A percentile compares a stretch with the other conserved stretches of the same genome.
These are phyloP conservation scores for Echeveria elegans DNA, from an alignment of 164 flowering plant genomes.

Conservation along the genomic window DNA sequence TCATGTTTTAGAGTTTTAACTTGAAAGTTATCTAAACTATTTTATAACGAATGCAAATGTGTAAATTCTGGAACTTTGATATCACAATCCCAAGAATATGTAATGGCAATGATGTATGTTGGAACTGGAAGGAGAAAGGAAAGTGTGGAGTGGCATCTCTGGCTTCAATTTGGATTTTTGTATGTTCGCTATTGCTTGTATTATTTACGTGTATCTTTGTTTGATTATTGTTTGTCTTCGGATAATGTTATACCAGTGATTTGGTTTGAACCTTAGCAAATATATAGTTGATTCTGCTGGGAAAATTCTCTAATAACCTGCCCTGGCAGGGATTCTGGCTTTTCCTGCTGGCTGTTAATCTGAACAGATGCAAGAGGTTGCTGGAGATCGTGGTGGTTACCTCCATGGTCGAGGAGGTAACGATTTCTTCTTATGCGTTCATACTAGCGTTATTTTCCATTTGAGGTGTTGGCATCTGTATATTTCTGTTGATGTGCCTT, in stretches of 20 bases:
- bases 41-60: no score
- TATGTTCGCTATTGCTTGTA: no score
- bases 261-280: neutral
- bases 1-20: no score
- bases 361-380: constrained; percentile 98
- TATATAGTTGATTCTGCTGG: neutral
- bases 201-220: no score
- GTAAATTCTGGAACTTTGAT: no score
- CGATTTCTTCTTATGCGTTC: constrained; percentile 9
- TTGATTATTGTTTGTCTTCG: no score
- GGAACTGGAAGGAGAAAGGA: neutral
- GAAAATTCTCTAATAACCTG: constrained; percentile 97
- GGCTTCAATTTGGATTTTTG: no score
- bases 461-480: neutral
- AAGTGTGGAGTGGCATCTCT: no score
- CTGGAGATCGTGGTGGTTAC: constrained; percentile 98
- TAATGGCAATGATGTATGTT: no score
- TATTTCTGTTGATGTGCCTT: neutral
- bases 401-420: constrained; percentile 98
- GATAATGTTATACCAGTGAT: no score
- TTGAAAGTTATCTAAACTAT: no score
- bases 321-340: constrained; percentile 98
- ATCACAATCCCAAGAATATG: no score
- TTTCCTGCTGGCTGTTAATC: constrained; percentile 49
- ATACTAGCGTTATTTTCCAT: neutral